Evolutionary conservation across 2,329 filamentous ascomycete species (phyloP).

Genomic region (Diaporthe citri): DNA sequence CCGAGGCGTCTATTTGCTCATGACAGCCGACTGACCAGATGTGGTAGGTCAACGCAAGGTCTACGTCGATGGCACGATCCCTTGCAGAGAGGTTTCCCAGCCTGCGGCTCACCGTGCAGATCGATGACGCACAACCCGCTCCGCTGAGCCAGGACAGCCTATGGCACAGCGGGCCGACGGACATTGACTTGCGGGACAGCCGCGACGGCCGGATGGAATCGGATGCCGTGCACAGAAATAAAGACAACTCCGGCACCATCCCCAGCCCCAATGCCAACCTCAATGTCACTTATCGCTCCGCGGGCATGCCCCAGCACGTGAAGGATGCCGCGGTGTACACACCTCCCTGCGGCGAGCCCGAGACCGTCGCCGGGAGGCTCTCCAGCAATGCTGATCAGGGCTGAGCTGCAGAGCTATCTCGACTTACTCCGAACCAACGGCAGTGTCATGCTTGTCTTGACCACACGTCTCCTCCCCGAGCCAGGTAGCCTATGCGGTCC

Average conservation of each 20-base stretch:
- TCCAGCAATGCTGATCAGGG: constrained; percentile 1
- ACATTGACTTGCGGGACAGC: not conserved
- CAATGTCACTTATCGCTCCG: not conserved
- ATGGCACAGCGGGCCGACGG: constrained; percentile 33
- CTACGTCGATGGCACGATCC: constrained; percentile 6
- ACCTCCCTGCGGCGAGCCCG: constrained; percentile 33
- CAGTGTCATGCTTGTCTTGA: constrained; percentile 47
- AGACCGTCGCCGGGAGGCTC: constrained; percentile 40
- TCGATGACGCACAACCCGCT: constrained; percentile 32
- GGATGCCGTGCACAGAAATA: not conserved
- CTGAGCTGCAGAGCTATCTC: constrained; percentile 50
- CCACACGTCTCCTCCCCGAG: constrained; percentile 45
- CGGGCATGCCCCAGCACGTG: not conserved
- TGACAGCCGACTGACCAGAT: not conserved
- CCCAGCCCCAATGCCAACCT: not conserved
- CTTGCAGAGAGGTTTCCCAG: not conserved
- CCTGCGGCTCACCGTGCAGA: constrained; percentile 42
- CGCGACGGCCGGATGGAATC: not conserved
- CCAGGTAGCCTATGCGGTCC: constrained; percentile 40
- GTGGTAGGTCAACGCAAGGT: constrained; percentile 9
- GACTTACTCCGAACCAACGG: constrained; percentile 47
- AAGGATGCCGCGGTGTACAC: constrained; percentile 44
- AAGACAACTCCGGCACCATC: not conserved
- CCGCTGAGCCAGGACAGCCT: not conserved
- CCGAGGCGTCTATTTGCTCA: no score